phyloP scores from a whole-genome alignment of 1,139 yeast species.

The Pneumocystis jirovecii region DNA sequence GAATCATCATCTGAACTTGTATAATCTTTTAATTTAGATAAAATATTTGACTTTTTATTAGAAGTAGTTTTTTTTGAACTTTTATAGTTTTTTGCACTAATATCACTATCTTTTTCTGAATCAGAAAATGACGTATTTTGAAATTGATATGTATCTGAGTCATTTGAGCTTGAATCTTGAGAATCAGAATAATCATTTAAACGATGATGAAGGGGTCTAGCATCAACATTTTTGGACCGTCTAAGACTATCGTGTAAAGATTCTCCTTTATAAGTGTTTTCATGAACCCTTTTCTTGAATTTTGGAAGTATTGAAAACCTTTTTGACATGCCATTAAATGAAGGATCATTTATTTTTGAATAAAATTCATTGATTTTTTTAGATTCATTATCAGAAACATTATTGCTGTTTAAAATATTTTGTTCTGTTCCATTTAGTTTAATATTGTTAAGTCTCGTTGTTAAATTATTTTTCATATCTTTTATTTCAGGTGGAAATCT shows the following conservation, averaged over 20 bases:
- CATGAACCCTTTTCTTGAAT: constrained; percentile 32
- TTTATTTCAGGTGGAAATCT: neutral
- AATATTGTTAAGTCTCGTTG: neutral
- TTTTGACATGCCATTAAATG: neutral
- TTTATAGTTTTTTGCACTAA: neutral
- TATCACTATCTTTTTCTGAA: neutral
- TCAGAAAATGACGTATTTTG: neutral
- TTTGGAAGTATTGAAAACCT: constrained; percentile 31
- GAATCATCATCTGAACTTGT: neutral
- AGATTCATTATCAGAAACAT: neutral
- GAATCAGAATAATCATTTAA: constrained; percentile 36
- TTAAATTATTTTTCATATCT: neutral
- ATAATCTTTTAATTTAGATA: neutral
- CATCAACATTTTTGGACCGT: neutral
- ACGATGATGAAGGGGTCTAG: constrained; percentile 57
- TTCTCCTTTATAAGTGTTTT: neutral
- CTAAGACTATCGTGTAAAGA: neutral
- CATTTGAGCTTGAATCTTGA: constrained; percentile 7
- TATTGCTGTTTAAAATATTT: neutral
- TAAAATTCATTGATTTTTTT: neutral
- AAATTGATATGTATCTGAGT: constrained; percentile 11
- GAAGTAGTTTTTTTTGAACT: neutral
- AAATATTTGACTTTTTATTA: neutral
- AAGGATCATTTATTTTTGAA: constrained; percentile 1
- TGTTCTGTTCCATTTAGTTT: neutral